Percentiles rank a stretch among this genome's conserved stretches.
Conservation (phyloP, 2,329 filamentous ascomycete species). For the Aspergillus hortae region DNA sequence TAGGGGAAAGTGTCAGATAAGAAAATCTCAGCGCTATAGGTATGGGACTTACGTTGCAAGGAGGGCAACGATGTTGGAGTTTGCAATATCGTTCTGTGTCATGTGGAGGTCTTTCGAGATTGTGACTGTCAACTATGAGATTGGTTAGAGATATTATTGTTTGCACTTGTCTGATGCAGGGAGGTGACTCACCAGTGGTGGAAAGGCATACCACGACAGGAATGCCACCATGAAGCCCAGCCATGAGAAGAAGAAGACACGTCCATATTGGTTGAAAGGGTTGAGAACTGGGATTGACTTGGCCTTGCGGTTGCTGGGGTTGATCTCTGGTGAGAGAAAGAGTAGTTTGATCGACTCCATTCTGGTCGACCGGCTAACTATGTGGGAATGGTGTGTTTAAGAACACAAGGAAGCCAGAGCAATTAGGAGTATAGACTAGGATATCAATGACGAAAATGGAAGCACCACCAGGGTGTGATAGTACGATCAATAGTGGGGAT, state of each 20-base stretch:
- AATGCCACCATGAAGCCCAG: constrained; percentile 83
- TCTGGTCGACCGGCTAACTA: background rate
- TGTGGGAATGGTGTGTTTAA: background rate
- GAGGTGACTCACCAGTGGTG: constrained; percentile 63
- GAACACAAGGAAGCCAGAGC: background rate
- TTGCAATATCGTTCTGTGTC: constrained; percentile 67
- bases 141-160: constrained; percentile 16
- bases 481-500: background rate
- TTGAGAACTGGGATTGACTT: constrained; percentile 76
- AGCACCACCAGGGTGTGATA: background rate
- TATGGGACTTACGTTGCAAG: constrained; percentile 56
- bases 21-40: background rate
- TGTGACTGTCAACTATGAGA: constrained; percentile 60
- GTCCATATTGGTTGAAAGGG: constrained; percentile 72
- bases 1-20: background rate
- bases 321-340: constrained; percentile 64
- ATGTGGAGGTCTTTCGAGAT: constrained; percentile 77
- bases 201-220: constrained; percentile 88
- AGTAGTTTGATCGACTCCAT: constrained; percentile 21
- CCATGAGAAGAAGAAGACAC: constrained; percentile 89
- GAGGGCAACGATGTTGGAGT: constrained; percentile 86
- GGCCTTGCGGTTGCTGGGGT: constrained; percentile 81
- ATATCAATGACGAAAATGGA: background rate
- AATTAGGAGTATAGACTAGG: background rate
- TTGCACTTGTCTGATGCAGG: background rate